Percentiles rank a stretch among this genome's conserved stretches.
Evolutionary conservation across 1,284 basidiomycete species (phyloP).

Genomic region (Moesziomyces sp.): DNA sequence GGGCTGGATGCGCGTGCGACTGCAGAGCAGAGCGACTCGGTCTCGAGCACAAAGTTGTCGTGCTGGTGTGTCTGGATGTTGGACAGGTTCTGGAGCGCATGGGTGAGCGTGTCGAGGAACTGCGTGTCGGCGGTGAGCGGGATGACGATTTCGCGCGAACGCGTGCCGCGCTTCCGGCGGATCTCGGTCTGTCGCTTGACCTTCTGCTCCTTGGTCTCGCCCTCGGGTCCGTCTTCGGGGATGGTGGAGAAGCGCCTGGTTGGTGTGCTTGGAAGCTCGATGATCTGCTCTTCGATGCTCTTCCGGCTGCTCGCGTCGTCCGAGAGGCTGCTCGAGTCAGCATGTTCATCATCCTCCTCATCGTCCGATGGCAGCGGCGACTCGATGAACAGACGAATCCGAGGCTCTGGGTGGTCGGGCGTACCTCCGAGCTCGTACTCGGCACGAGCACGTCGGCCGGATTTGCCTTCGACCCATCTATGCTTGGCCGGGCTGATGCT

Average conservation of each 20-base stretch:
- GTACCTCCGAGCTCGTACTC: slow-evolving; percentile 69
- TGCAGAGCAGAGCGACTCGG: slow-evolving; percentile 75
- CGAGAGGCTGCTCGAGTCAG: slow-evolving; percentile 17
- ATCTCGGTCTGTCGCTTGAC: slow-evolving; percentile 41
- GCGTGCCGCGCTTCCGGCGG: slow-evolving; percentile 30
- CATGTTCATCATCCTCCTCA: slow-evolving; percentile 32
- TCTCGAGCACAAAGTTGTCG: slow-evolving; percentile 75
- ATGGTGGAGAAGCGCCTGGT: slow-evolving; percentile 35
- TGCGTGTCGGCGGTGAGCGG: slow-evolving; percentile 81
- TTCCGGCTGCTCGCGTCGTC: slow-evolving; percentile 38
- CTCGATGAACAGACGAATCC: slow-evolving; percentile 66
- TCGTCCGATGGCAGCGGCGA: slow-evolving; percentile 58
- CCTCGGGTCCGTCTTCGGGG: slow-evolving; percentile 46
- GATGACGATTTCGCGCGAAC: slow-evolving; percentile 73
- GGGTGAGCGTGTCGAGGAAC: slow-evolving; percentile 83
- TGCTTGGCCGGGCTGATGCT: slow-evolving; percentile 30
- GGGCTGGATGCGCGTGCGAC: slow-evolving; percentile 68
- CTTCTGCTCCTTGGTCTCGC: slow-evolving; percentile 46
- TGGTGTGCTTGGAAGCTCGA: slow-evolving; percentile 32
- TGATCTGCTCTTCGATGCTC: slow-evolving; percentile 46
- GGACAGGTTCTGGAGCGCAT: slow-evolving; percentile 78
- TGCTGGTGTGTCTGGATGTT: slow-evolving; percentile 76
- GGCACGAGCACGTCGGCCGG: slow-evolving; percentile 66
- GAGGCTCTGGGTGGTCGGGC: slow-evolving; percentile 65
- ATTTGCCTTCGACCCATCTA: slow-evolving; percentile 61